These are phyloP conservation scores for Opeltia flavorubescens DNA, from an alignment of 495 filamentous ascomycete species.

Conservation along the genomic window DNA sequence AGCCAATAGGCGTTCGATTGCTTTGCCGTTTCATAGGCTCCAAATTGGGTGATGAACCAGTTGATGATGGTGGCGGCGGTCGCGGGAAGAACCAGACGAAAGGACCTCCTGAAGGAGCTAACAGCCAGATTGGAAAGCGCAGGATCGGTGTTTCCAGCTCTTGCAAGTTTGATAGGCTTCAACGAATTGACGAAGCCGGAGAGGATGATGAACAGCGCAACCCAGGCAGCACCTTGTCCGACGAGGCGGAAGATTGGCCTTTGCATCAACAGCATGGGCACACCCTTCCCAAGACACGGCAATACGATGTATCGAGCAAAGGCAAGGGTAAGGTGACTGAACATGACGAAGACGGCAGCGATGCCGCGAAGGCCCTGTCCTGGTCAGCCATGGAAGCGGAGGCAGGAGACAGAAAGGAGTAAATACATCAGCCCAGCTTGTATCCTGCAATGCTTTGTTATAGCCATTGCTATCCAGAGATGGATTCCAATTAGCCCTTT, in stretches of 20 bases:
- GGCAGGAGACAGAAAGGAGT: neutral
- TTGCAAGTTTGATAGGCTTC: constrained; percentile 16
- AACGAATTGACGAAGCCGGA: constrained; percentile 17
- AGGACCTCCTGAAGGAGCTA: constrained; percentile 17
- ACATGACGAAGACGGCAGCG: constrained; percentile 38
- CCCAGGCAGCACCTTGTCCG: constrained; percentile 39
- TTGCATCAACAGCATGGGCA: constrained; percentile 30
- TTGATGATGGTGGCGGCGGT: constrained; percentile 15
- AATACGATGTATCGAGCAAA: constrained; percentile 38
- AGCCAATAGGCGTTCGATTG: constrained; percentile 19
- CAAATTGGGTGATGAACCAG: constrained; percentile 21
- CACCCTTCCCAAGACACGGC: constrained; percentile 25
- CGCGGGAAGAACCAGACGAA: constrained; percentile 17
- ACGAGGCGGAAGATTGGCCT: constrained; percentile 39
- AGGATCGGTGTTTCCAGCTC: constrained; percentile 11
- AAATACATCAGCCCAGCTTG: constrained; percentile 2
- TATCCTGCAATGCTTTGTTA: constrained; percentile 1
- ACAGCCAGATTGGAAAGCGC: constrained; percentile 18
- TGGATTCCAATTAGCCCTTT: neutral
- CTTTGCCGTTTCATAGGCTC: constrained; percentile 17
- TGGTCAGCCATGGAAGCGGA: neutral
- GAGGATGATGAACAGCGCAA: constrained; percentile 34
- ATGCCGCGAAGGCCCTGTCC: constrained; percentile 39
- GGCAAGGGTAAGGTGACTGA: constrained; percentile 38
- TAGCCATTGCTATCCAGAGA: neutral